Evolutionary conservation across 768 basidiomycete genomes (phyloP).

Genomic region (Rhodotorula diobovata): DNA sequence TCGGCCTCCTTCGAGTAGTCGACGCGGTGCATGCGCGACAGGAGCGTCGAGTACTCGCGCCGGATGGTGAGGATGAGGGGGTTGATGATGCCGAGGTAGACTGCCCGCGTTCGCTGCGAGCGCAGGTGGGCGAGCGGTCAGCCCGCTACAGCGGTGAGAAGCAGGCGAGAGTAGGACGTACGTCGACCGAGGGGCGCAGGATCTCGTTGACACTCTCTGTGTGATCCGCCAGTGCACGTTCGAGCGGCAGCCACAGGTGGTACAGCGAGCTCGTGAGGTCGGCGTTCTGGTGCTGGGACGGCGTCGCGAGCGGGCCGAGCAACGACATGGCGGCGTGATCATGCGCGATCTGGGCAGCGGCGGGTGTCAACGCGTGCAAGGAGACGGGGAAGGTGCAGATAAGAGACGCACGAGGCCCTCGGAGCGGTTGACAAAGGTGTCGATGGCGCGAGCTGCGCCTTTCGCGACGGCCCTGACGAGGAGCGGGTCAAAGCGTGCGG

Average conservation of each 20-base stretch:
- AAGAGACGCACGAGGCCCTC: constrained; percentile 60
- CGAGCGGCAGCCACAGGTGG: constrained; percentile 65
- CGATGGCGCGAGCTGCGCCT: constrained; percentile 63
- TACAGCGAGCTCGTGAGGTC: constrained; percentile 74
- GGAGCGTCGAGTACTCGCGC: constrained; percentile 71
- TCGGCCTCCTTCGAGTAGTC: constrained; percentile 73
- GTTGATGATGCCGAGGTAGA: constrained; percentile 45
- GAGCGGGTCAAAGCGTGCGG: constrained; percentile 86
- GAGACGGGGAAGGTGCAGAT: not conserved
- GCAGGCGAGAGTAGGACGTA: not conserved
- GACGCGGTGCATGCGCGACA: constrained; percentile 76
- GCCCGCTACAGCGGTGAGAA: fast-evolving
- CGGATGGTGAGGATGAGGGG: constrained; percentile 54
- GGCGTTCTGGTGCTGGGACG: constrained; percentile 72
- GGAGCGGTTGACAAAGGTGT: constrained; percentile 60
- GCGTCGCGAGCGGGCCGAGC: constrained; percentile 69
- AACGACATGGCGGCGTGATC: constrained; percentile 75
- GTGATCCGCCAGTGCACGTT: constrained; percentile 66
- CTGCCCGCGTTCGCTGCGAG: constrained; percentile 19
- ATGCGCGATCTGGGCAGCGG: constrained; percentile 56
- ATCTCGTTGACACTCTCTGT: constrained; percentile 45
- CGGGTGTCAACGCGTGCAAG: not conserved
- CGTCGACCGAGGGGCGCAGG: constrained; percentile 35
- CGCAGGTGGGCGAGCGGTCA: not conserved
- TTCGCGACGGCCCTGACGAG: constrained; percentile 74